Conservation (phyloP, 1,139 yeast species). For the Diutina ranongensis region DNA sequence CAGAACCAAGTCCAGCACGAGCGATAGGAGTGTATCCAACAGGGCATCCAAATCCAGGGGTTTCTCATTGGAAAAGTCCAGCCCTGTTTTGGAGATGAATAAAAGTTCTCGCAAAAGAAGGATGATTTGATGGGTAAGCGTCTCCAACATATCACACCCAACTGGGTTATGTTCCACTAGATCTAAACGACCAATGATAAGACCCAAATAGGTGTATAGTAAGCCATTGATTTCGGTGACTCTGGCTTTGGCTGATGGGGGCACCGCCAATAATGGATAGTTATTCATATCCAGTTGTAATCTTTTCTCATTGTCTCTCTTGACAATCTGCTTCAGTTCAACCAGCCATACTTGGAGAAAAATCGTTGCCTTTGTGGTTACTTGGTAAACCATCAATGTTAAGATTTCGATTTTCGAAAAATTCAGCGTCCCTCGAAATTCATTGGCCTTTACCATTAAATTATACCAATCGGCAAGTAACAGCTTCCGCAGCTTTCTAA, state of each 20-base stretch:
- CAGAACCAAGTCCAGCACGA: slow-evolving; percentile 56
- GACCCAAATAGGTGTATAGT: slow-evolving; percentile 56
- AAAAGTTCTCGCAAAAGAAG: slow-evolving; percentile 51
- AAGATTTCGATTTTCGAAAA: slow-evolving; percentile 57
- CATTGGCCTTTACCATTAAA: slow-evolving; percentile 77
- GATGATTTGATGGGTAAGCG: slow-evolving; percentile 57
- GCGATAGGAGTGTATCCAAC: slow-evolving; percentile 42
- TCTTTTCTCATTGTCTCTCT: slow-evolving; percentile 24
- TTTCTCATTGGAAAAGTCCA: slow-evolving; percentile 28
- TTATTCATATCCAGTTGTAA: slow-evolving; percentile 28
- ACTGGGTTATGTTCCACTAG: slow-evolving; percentile 60
- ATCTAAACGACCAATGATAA: slow-evolving; percentile 63
- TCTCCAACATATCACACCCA: slow-evolving; percentile 59
- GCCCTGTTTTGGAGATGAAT: slow-evolving; percentile 48
- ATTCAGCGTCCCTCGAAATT: slow-evolving; percentile 62
- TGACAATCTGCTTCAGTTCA: slow-evolving; percentile 36
- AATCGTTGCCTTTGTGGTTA: slow-evolving; percentile 57
- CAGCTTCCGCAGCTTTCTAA: slow-evolving; percentile 66
- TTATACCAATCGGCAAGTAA: slow-evolving; percentile 87
- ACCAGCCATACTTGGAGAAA: slow-evolving; percentile 69
- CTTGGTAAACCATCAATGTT: slow-evolving; percentile 63
- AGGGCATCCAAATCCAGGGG: slow-evolving; percentile 42
- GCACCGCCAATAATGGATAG: slow-evolving; percentile 33
- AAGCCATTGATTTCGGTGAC: slow-evolving; percentile 67
- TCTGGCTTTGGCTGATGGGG: slow-evolving; percentile 64